These are phyloP conservation scores for Backusella circina DNA, from an alignment of 192 early-diverging fungal genomes.

Conservation along the genomic window DNA sequence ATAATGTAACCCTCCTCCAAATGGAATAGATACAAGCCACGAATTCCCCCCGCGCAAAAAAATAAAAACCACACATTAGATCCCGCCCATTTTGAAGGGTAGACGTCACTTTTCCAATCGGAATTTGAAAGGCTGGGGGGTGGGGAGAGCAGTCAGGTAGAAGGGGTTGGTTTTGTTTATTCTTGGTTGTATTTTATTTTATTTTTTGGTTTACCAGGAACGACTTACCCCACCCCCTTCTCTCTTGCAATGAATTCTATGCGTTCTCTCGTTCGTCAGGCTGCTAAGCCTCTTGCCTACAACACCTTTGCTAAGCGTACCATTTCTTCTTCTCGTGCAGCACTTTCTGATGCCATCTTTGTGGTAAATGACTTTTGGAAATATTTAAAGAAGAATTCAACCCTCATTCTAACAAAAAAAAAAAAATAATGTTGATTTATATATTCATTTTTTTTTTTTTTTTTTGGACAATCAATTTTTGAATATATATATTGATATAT, in stretches of 20 bases:
- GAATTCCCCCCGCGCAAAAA: not conserved
- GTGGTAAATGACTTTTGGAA: conserved; percentile 42
- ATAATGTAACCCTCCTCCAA: no score
- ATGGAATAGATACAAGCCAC: not conserved
- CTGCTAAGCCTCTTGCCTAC: conserved; percentile 32
- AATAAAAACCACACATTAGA: not conserved
- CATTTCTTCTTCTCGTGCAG: conserved; percentile 39
- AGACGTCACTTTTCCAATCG: not conserved
- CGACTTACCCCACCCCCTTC: conserved; percentile 12
- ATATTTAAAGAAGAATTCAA: not conserved
- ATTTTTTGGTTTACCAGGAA: not conserved
- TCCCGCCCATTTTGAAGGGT: not conserved
- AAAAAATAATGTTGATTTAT: no score
- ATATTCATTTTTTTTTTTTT: not conserved
- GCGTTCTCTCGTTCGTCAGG: conserved; percentile 39
- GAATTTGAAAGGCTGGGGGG: not conserved
- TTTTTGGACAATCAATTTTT: no score
- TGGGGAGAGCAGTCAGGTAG: not conserved
- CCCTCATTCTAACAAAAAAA: not conserved
- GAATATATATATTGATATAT: not conserved
- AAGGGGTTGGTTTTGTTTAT: not conserved
- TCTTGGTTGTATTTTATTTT: not conserved
- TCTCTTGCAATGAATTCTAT: conserved; percentile 33
- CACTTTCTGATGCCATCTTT: conserved; percentile 54
- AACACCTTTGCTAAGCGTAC: conserved; percentile 36